phyloP scores from a whole-genome alignment of 116 monocot genomes.

The Zostera marina region DNA sequence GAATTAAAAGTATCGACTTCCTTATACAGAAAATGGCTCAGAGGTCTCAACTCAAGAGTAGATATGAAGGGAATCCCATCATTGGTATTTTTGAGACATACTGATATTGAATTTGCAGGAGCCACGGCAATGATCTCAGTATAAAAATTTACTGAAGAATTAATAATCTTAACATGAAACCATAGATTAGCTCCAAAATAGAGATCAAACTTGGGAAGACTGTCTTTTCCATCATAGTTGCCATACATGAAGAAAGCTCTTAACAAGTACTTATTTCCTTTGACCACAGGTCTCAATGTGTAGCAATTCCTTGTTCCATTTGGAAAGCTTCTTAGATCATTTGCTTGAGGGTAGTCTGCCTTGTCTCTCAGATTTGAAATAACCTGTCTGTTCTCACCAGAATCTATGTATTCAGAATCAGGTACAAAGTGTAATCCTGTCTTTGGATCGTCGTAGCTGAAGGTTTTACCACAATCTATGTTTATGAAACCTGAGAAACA shows the following conservation, averaged over 20 bases:
- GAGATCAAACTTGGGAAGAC: slow-evolving; percentile 9
- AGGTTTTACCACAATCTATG: slow-evolving; percentile 1
- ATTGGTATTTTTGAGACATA: slow-evolving; percentile 7
- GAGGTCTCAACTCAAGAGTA: slow-evolving; percentile 12
- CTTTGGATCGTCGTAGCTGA: too few relatives aligned
- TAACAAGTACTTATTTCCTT: slow-evolving; percentile 7
- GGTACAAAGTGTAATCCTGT: neutral
- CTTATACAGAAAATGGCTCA: neutral
- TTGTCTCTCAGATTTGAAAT: too few relatives aligned
- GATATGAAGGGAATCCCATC: slow-evolving; percentile 16
- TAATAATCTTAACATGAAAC: neutral
- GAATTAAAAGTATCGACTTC: neutral
- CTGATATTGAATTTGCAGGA: neutral
- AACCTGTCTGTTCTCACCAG: neutral
- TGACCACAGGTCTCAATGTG: slow-evolving; percentile 4
- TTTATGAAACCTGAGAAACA: neutral
- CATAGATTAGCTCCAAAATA: slow-evolving; percentile 12
- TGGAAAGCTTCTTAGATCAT: slow-evolving; percentile 19
- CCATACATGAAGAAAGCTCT: slow-evolving; percentile 17
- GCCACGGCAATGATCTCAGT: slow-evolving; percentile 5
- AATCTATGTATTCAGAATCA: neutral
- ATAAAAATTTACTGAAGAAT: neutral
- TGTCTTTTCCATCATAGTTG: slow-evolving; percentile 17
- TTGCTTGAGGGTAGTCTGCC: neutral
- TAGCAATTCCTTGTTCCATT: slow-evolving; percentile 17